Evolutionary conservation across 768 basidiomycete species (phyloP), one percentile per base, ranked within the genome.

Genomic region (Heimioporus sp.): DNA sequence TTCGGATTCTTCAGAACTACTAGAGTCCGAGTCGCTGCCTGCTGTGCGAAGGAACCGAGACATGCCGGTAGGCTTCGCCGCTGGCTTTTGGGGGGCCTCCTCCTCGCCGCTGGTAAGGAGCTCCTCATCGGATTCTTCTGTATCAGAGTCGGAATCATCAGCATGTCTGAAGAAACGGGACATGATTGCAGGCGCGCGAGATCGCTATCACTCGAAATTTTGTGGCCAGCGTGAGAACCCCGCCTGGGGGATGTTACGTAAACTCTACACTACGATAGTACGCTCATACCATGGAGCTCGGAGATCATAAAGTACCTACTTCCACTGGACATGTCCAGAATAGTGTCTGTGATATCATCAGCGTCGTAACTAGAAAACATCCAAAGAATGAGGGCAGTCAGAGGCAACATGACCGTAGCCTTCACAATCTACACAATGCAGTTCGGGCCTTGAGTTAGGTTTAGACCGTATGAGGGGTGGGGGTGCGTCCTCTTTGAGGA

Each of bases 141-240:
- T 78, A 43, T 86, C 85, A 15, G 81, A 83, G 63, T 92, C 90
- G 46, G 87, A 89, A 68, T 92, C 89, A 69, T 81, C 86, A 54
- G 82, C 89, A 75, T 84, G 81, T 76, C 87, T 85, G 76, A 93
- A 92, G 75, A 94, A 93, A 65, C 90, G 83, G 55, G 91, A 92
- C 90, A 93, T 92, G 59, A 53, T 53, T 54, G 60, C 43, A 46
- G 35, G 39, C 42, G 45, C 24, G 24, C 41, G 42, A 57, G 63
- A 65, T 65, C 51, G 56, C 56, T 67, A 67, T 65, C 65, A 45
- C 53, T 48, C 43, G 28, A 64, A 66, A 51, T 61, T 65, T 61
- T 45, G 52, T 17, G 17, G 10, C 10, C 20, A 38, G 32, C 60
- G 53, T 62, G 61, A 38, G 62, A 62, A 64, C n/a, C 34, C 34